A percentile compares a stretch with the other conserved stretches of the same genome.
These are phyloP conservation scores for button mushroom (Agaricus bisporus) DNA, from an alignment of 768 basidiomycete species.

Conservation along the genomic window DNA sequence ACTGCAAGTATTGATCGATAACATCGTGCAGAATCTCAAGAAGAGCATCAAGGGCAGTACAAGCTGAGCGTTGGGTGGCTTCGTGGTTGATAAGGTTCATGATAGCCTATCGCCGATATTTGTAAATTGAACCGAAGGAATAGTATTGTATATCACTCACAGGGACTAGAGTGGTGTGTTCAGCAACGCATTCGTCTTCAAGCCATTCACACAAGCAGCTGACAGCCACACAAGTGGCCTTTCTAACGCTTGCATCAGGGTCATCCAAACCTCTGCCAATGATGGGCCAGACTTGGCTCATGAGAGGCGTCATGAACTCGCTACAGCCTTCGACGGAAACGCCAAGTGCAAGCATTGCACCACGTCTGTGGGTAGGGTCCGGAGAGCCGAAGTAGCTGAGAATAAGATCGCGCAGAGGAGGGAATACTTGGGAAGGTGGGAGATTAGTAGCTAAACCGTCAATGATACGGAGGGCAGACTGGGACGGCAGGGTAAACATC, in stretches of 20 bases:
- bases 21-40: constrained; percentile 90
- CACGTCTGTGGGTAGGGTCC: constrained; percentile 76
- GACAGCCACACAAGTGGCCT: constrained; percentile 93
- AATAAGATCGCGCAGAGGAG: constrained; percentile 77
- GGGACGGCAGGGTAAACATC: constrained; percentile 1
- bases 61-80: constrained; percentile 86
- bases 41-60: constrained; percentile 92
- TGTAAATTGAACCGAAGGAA: constrained; percentile 2
- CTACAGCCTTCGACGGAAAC: constrained; percentile 96
- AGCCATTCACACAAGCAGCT: constrained; percentile 97
- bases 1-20: constrained; percentile 85
- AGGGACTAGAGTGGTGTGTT: constrained; percentile 81
- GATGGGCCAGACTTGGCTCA: constrained; percentile 89
- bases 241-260: constrained; percentile 77
- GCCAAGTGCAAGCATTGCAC: constrained; percentile 92
- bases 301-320: constrained; percentile 94
- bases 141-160: constrained; percentile 32
- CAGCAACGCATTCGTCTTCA: constrained; percentile 83
- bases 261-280: constrained; percentile 87
- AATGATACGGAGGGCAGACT: constrained; percentile 93
- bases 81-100: constrained; percentile 87
- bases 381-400: constrained; percentile 78
- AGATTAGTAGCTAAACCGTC: constrained; percentile 89
- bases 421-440: constrained; percentile 95
- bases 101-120: constrained; percentile 54